Conservation (phyloP, 2,329 filamentous ascomycete genomes). For the Xylaria sp. region DNA sequence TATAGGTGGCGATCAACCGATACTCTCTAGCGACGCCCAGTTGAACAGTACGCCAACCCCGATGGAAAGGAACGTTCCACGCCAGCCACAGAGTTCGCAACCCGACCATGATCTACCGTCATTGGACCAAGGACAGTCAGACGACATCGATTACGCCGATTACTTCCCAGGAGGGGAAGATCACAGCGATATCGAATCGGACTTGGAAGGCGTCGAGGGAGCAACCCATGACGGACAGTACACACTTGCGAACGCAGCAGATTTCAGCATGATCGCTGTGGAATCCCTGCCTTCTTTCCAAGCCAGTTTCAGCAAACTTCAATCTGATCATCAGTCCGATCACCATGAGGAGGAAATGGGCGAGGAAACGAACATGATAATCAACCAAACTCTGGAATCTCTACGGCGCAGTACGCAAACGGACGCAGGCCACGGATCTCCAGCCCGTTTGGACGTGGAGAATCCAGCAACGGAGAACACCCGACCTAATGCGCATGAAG, state of each 20-base stretch:
- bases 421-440: conserved; percentile 17
- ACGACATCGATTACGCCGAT: conserved; percentile 26
- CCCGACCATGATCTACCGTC: conserved; percentile 20
- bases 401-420: conserved; percentile 44
- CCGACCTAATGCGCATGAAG: conserved; percentile 3
- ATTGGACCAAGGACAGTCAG: conserved; percentile 15
- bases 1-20: conserved; percentile 1
- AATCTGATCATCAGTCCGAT: conserved; percentile 38
- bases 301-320: conserved; percentile 43
- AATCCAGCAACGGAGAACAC: conserved; percentile 13
- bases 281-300: conserved; percentile 53
- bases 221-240: conserved; percentile 35
- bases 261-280: conserved; percentile 64
- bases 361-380: conserved; percentile 59
- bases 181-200: conserved; percentile 35
- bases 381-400: conserved; percentile 57
- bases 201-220: conserved; percentile 20
- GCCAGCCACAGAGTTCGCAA: conserved; percentile 2
- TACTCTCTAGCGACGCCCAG: conserved; percentile 10
- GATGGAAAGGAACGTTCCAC: conserved; percentile 4
- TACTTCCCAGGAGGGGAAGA: conserved; percentile 30
- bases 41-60: conserved; percentile 16
- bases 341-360: conserved; percentile 53
- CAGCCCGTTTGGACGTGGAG: conserved; percentile 19
- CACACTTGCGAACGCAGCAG: conserved; percentile 49